Base-by-base conservation (phyloP, 2,329 filamentous ascomycete species). In the Alternaria infectoria region DNA sequence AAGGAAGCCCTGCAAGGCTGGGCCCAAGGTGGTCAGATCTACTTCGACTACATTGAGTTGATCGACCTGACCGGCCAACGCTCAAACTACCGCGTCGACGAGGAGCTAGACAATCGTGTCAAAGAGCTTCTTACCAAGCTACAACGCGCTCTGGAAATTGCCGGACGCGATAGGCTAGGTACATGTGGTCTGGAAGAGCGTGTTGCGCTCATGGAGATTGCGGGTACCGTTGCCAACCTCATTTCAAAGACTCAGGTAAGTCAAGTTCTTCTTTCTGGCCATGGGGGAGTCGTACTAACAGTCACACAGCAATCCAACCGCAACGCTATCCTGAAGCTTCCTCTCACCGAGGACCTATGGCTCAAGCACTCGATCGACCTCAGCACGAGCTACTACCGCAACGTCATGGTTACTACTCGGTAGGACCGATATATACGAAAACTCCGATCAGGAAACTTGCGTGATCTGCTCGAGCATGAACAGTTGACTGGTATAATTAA, bases 191-290 rank as follows among this genome's bases (percentile, higher is more conserved):
- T 88, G 7, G 81, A 83, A 57, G 83, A 86, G 61, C 80, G 88
- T 57, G 92, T 94, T 45, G 93, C 93, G 0, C 86, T 95, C 57
- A 89, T 90, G 67, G 93, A 96, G 74, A 97, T 97, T 86, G 91
- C 90, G 50, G 88, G 88, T 57, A 85, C 89, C 49, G 88, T 95
- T 63, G 91, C 91, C 10, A 86, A 87, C 65, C 86, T 89, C 76
- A 87, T 91, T 62, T 82, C 89, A 3, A 74, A 76, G 67, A 73
- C 80, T 45, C 72, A 73, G 70, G 82, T 77, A 73, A 40, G 74
- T 66, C 9, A 32, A 0, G 46, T 7, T 5, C 5, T 21, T 9
- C 47, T 30, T 49, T 25, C 32, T 46, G n/a, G n/a, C n/a, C 9
- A 25, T 46, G 2, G 0, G 13, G 12, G n/a, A n/a, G n/a, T n/a